A percentile compares a stretch with the other conserved stretches of the same genome.
Conservation (phyloP, 129 eudicot species). For the Sambucus nigra region DNA sequence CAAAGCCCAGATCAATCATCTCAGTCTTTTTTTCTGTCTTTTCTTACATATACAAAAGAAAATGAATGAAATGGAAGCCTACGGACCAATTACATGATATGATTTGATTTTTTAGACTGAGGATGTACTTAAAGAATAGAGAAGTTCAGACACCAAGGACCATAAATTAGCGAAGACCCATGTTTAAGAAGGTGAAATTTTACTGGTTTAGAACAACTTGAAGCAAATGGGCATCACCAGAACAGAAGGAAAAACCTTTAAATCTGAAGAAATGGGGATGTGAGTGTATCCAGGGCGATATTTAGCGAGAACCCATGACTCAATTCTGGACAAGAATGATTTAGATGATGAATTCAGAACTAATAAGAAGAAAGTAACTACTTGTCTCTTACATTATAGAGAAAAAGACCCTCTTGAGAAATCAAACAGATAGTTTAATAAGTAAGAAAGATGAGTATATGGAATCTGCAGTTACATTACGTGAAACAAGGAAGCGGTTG, state of each 20-base stretch:
- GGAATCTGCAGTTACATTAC: constrained; percentile 10
- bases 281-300: too few species aligned
- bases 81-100: constrained; percentile 35
- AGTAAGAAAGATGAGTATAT: constrained; percentile 5
- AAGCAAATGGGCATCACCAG: constrained; percentile 33
- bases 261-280: constrained; percentile 22
- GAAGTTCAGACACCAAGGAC: neutral
- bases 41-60: too few species aligned
- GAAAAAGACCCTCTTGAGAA: too few species aligned
- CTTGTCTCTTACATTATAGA: constrained; percentile 33
- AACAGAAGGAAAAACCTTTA: constrained; percentile 6
- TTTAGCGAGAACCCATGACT: constrained; percentile 24
- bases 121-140: constrained; percentile 8
- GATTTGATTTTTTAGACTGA: constrained; percentile 11
- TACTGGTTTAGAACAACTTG: constrained; percentile 19
- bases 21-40: constrained; percentile 16
- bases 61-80: constrained; percentile 21
- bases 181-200: constrained; percentile 14
- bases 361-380: constrained; percentile 19
- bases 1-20: constrained; percentile 39
- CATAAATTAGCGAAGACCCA: constrained; percentile 61
- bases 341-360: too few species aligned
- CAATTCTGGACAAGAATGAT: constrained; percentile 2
- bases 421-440: constrained; percentile 22
- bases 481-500: constrained; percentile 9